Evolutionary conservation across 345 rosid species (phyloP), one percentile per base, ranked within the genome.

Genomic region (Aquilaria malaccensis): DNA sequence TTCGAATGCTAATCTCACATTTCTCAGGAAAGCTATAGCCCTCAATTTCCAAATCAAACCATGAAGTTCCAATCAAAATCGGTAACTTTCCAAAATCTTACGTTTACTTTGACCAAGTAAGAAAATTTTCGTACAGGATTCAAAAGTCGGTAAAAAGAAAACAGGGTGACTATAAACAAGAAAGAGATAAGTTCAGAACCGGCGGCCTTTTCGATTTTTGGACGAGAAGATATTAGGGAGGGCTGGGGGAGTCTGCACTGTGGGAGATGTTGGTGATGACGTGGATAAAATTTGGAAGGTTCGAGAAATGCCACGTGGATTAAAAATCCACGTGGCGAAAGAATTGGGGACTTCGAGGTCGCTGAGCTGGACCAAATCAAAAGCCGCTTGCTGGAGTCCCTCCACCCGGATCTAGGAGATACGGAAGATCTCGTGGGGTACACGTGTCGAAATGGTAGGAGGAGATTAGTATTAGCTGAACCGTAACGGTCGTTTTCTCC

Each of bases 291-390:
- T 52, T 55, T 45, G 15, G 57, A 62, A 50, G 12, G 71, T 68
- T 70, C 14, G 13, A 10, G 53, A 64, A 49, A 9, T 55, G 46
- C 75, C 85, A 81, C 67, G 79, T 78, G 59, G 67, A 71, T 37
- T 2, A 11, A 66, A 81, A 74, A 65, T 71, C 59, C 73, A 75
- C 74, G 59, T 76, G 72, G 72, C 51, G 2, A 30, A 5, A 33
- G 10, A 11, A 13, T 46, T 6, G 47, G 69, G 63, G 74, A 13
- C 52, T 1, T 1, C 11, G 3, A 59, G 43, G 4, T 60, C 48
- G 76, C 76, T 76, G 80, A 68, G 63, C 49, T 77, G 83, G 88
- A 79, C 61, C 22, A 71, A 76, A 82, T 83, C 81, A 62, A 78
- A 76, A 75, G 74, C 77, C 46, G 58, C 0, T 71, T 61, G 76